Percentiles rank a stretch among this genome's conserved stretches.
Evolutionary conservation across 805 yeast genomes (phyloP).

Genomic region (Scheffersomyces spartinae): DNA sequence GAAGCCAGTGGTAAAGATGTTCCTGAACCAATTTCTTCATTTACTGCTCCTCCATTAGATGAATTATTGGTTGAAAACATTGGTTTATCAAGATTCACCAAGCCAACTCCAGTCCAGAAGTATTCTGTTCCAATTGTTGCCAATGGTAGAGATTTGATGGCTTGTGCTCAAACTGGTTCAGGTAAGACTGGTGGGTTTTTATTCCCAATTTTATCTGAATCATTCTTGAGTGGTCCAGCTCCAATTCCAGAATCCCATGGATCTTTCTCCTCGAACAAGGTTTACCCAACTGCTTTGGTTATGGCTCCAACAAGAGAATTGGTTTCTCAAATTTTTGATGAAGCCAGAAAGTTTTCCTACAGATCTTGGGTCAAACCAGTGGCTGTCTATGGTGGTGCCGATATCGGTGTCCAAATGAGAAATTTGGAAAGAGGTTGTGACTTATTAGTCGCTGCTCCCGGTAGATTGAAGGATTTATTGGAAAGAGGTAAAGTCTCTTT

Average conservation of each 20-base stretch:
- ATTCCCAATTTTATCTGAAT: constrained; percentile 92
- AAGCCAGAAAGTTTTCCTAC: constrained; percentile 89
- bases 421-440: constrained; percentile 92
- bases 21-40: constrained; percentile 84
- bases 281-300: constrained; percentile 87
- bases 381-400: constrained; percentile 98
- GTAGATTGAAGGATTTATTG: constrained; percentile 91
- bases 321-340: constrained; percentile 93
- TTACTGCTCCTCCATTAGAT: constrained; percentile 90
- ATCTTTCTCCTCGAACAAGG: constrained; percentile 58
- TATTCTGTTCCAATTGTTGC: constrained; percentile 89
- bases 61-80: constrained; percentile 78
- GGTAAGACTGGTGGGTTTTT: constrained; percentile 99
- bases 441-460: constrained; percentile 95
- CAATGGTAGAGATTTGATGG: constrained; percentile 86
- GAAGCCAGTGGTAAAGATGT: constrained; percentile 93
- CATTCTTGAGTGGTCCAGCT: constrained; percentile 81
- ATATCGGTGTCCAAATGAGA: constrained; percentile 76
- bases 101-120: constrained; percentile 95
- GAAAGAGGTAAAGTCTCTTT: constrained; percentile 92
- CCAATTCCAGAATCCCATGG: constrained; percentile 36
- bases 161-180: constrained; percentile 97
- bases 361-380: constrained; percentile 97
- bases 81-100: constrained; percentile 76
- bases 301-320: constrained; percentile 99